Percentiles rank a stretch among this genome's conserved stretches.
These are phyloP conservation scores for Chaetomium globosum DNA, from an alignment of 2,329 filamentous ascomycete genomes.

Conservation along the genomic window DNA sequence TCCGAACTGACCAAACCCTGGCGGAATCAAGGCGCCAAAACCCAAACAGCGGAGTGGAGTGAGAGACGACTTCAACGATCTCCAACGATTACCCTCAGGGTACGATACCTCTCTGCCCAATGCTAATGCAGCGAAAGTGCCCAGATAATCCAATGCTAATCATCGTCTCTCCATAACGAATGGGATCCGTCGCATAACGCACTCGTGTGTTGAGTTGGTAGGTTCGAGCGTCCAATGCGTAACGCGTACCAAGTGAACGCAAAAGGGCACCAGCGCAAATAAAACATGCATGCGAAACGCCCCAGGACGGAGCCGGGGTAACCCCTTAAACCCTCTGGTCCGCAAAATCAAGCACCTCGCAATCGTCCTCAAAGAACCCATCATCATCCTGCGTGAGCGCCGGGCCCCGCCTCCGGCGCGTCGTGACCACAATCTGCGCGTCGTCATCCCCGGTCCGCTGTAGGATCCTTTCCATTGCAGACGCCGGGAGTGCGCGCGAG, in stretches of 20 bases:
- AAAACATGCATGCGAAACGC: not conserved
- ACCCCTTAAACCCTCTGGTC: slow-evolving; percentile 60
- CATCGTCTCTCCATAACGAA: slow-evolving; percentile 14
- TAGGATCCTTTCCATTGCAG: slow-evolving; percentile 65
- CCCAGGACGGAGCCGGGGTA: not conserved
- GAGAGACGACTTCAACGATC: not conserved
- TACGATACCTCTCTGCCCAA: slow-evolving; percentile 4
- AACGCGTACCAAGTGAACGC: not conserved
- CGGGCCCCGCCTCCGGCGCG: slow-evolving; percentile 66
- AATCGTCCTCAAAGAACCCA: slow-evolving; percentile 90
- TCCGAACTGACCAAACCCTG: not conserved
- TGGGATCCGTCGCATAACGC: not conserved
- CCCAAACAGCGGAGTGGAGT: slow-evolving; percentile 18
- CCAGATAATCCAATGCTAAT: slow-evolving; percentile 8
- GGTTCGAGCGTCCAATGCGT: not conserved
- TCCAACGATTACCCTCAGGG: slow-evolving; percentile 1
- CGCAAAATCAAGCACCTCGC: slow-evolving; percentile 87
- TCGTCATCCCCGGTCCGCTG: slow-evolving; percentile 61
- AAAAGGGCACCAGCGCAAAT: not conserved
- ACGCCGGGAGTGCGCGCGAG: slow-evolving; percentile 62
- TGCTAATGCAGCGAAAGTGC: not conserved
- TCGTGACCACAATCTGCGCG: slow-evolving; percentile 82
- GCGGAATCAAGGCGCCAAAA: slow-evolving; percentile 21
- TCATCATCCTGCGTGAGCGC: slow-evolving; percentile 62
- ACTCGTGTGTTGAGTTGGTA: not conserved